Base-by-base conservation (phyloP, 202 grass and related monocot genomes). In the Setaria italica region DNA sequence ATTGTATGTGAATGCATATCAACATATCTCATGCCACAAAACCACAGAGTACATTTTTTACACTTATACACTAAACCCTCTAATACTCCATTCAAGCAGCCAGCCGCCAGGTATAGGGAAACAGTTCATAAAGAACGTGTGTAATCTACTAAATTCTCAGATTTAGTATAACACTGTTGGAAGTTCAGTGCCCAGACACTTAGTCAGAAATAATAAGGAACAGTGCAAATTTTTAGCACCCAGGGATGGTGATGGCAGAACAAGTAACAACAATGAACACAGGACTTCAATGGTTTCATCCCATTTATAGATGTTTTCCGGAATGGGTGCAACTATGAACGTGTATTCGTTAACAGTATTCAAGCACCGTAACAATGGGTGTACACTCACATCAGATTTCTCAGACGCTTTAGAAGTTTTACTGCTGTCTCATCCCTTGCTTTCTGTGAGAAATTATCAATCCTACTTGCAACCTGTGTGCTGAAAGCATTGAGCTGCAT, bases 401-500 rank as follows among this genome's bases (percentile, higher is more conserved):
- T 98, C 66, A 95, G 43, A 74, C 93, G 93, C 87, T 93, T 91
- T 78, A 95, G 74, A 88, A 98, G 91, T 88, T 95, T 98, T 37
- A 69, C 58, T 47, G 87, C 64, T 75, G 71, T 90, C 73, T 95
- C 87, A 81, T 95, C 85, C 83, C 87, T 92, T 82, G 86, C 73
- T 72, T 88, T 88, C 72, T 92, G 93, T 46, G 85, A 89, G 32
- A 89, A 46, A 75, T 85, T 90, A 90, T 92, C 87, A 81, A 89
- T 81, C 68, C 83, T 90, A 78, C 33, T 82, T 47, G 59, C 79
- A 88, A 98, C 74, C 89, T 98, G 95, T 85, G 95, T 92, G 65
- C 85, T 86, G 58, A 98, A 95, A 81, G 93, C 93, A 84, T 93
- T 98, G 74, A 98, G 74, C 95, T 98, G 91, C 84, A 91, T 84